These are phyloP conservation scores for Candida maris DNA, from an alignment of 805 yeast species.

Conservation along the genomic window DNA sequence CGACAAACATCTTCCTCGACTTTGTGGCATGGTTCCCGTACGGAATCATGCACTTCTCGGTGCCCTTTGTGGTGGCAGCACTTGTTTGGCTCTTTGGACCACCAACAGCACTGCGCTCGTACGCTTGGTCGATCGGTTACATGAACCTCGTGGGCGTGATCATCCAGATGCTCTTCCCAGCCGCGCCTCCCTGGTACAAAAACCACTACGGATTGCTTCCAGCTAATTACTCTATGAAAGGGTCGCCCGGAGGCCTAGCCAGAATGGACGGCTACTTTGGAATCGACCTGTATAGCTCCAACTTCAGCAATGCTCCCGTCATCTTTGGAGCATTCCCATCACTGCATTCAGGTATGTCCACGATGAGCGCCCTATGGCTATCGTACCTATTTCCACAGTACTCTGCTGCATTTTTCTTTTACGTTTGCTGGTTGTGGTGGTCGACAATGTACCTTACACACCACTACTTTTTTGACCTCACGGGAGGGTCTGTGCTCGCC, in stretches of 20 bases:
- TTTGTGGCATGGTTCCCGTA: slow-evolving; percentile 94
- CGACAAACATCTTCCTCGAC: slow-evolving; percentile 63
- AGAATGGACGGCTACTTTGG: slow-evolving; percentile 79
- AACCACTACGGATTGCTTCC: slow-evolving; percentile 75
- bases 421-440: slow-evolving; percentile 97
- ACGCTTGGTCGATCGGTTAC: slow-evolving; percentile 90
- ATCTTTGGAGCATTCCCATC: slow-evolving; percentile 78
- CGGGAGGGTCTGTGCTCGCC: slow-evolving; percentile 81
- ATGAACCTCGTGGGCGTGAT: slow-evolving; percentile 84
- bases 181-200: slow-evolving; percentile 97
- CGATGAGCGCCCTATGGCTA: slow-evolving; percentile 84
- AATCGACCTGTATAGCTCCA: slow-evolving; percentile 73
- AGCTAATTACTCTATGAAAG: slow-evolving; percentile 84
- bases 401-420: slow-evolving; percentile 59
- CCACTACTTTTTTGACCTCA: slow-evolving; percentile 88
- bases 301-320: slow-evolving; percentile 79
- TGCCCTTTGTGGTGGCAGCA: slow-evolving; percentile 81
- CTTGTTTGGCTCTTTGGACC: slow-evolving; percentile 83
- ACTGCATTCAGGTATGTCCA: slow-evolving; percentile 86
- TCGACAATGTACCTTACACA: slow-evolving; percentile 97
- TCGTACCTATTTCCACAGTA: slow-evolving; percentile 73
- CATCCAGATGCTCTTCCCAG: slow-evolving; percentile 77
- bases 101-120: slow-evolving; percentile 77
- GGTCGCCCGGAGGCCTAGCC: slow-evolving; percentile 90
- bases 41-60: slow-evolving; percentile 81